Base-by-base conservation (phyloP, 1,284 basidiomycete genomes). In the Wallemia hederae region DNA sequence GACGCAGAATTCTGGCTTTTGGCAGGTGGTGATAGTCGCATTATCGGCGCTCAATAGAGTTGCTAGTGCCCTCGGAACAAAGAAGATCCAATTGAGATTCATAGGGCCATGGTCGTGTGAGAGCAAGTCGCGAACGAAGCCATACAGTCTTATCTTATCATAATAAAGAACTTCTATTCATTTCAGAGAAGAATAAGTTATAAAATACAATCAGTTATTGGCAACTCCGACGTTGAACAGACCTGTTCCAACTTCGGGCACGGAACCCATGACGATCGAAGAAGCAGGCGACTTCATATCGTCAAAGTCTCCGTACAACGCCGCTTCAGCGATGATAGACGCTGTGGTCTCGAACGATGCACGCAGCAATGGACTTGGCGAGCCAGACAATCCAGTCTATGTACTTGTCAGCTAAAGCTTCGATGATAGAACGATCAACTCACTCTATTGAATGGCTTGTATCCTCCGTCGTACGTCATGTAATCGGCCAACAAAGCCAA, bases 381-480 rank as follows among this genome's bases (percentile, higher is more conserved):
- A 49, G n/a, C 39, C 39, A 49, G 39, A 49, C 22, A 49, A 49
- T 17, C 39, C 39, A 49, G 39, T 49, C 39, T 49, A n/a, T 22
- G 22, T 9, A 3, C 39, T 5, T 22, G 39, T 49, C n/a, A 49
- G 39, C 39, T 49, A 49, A 17, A 49, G 22, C n/a, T 5, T 49
- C 90, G 9, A 89, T 92, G 67, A 96, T 90, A 28, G 92, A 85
- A 61, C 92, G 82, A 72, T 98, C 98, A 73, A 99, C 98, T 72
- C 94, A 94, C 69, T 98, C 94, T 89, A 59, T 92, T 98, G 72
- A 99, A 98, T 14, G 92, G 89, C 92, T 97, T 98, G 64, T 98
- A 77, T 9, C 80, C 74, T 39, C 94, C 94, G 62, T 89, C 85
- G 67, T 92, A 88, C 15, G 92, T 98, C 94, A 99, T 99, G 60